These are phyloP conservation scores for Fusarium piperis DNA, from an alignment of 2,329 filamentous ascomycete genomes.

Conservation along the genomic window DNA sequence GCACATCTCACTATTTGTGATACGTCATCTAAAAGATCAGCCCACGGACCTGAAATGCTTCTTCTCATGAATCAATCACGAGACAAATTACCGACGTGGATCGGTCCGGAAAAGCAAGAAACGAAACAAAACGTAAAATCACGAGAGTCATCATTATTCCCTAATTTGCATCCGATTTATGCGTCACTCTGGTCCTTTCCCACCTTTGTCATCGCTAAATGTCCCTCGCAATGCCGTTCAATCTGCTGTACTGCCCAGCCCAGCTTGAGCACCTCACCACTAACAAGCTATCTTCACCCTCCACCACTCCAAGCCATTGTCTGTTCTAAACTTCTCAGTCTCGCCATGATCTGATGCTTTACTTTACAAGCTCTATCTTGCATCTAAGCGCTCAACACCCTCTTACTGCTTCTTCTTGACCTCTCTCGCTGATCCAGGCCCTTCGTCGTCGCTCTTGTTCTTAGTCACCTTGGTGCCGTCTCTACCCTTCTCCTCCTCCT, in stretches of 20 bases:
- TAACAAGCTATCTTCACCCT: background rate
- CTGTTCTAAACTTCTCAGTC: conserved; percentile 2
- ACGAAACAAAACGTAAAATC: background rate
- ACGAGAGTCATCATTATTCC: background rate
- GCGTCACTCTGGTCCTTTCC: background rate
- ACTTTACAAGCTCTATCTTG: background rate
- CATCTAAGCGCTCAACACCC: background rate
- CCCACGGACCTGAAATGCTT: conserved; percentile 9
- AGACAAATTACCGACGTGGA: background rate
- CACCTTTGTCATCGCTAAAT: conserved; percentile 25
- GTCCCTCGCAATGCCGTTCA: background rate
- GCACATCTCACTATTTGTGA: background rate
- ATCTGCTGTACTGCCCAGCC: conserved; percentile 3
- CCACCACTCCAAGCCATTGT: background rate
- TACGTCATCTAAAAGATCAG: conserved; percentile 35
- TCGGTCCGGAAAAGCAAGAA: background rate
- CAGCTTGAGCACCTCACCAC: background rate
- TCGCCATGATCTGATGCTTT: conserved; percentile 30
- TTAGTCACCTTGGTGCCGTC: conserved; percentile 50
- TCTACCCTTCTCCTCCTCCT: conserved; percentile 58
- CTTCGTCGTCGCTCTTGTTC: conserved; percentile 49
- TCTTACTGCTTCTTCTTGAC: conserved; percentile 38
- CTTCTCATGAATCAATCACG: background rate
- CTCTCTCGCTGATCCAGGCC: conserved; percentile 23
- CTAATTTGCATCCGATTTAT: background rate